Evolutionary conservation across 257 asterid species (phyloP).

Genomic region (Solanum tarijense): DNA sequence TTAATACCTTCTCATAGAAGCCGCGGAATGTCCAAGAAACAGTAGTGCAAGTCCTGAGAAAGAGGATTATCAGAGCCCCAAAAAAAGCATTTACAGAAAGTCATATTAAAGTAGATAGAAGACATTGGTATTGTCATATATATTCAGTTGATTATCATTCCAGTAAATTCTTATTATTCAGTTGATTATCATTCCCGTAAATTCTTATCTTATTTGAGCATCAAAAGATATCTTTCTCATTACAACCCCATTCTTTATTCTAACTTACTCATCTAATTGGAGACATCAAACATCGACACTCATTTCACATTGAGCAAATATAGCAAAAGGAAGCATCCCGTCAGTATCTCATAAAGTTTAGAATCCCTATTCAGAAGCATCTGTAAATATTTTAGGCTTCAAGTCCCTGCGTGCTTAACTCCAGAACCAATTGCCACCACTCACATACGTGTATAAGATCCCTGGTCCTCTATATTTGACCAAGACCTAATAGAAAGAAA

Average conservation of each 20-base stretch:
- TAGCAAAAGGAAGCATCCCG: not conserved
- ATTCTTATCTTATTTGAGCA: not conserved
- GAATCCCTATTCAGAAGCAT: not conserved
- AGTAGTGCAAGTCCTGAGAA: conserved; percentile 82
- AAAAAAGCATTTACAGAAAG: not conserved
- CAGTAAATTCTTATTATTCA: not conserved
- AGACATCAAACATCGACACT: not conserved
- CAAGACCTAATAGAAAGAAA: not conserved
- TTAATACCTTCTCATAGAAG: conserved; percentile 88
- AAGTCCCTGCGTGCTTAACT: not conserved
- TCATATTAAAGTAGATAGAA: not conserved
- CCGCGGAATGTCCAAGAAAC: conserved; percentile 85
- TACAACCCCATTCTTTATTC: not conserved
- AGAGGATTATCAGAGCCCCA: not conserved
- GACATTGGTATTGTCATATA: not conserved
- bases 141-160: not conserved
- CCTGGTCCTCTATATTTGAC: not conserved
- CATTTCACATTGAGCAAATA: not conserved
- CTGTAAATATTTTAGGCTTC: not conserved
- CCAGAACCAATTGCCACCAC: not conserved
- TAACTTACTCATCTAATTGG: not conserved
- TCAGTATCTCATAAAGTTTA: not conserved
- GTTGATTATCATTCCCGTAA: not conserved
- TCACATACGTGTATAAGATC: too few relatives aligned
- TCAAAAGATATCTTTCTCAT: not conserved